Conservation (phyloP, 768 basidiomycete genomes). For the Hygrocybe coccinea region DNA sequence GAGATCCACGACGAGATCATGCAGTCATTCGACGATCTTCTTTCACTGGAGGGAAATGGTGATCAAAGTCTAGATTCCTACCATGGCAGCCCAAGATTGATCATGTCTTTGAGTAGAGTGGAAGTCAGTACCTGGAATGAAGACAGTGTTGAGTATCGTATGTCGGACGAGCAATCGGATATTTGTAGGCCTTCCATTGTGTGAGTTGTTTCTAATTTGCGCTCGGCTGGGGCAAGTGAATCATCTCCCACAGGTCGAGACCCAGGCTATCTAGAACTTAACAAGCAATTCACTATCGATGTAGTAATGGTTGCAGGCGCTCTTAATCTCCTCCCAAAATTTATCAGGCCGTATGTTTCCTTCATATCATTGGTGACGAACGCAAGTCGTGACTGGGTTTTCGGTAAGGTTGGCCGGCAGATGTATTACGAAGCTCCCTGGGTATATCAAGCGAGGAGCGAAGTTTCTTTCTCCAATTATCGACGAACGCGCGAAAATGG, state of each 20-base stretch:
- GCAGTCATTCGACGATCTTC: constrained; percentile 35
- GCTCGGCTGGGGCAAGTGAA: not conserved
- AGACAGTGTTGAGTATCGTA: constrained; percentile 24
- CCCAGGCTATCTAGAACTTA: constrained; percentile 25
- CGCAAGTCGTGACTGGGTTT: not conserved
- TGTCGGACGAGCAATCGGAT: constrained; percentile 30
- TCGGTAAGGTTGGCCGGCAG: constrained; percentile 15
- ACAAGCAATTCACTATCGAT: constrained; percentile 28
- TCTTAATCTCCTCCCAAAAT: constrained; percentile 29
- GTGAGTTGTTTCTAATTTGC: constrained; percentile 16
- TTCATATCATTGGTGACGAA: constrained; percentile 4
- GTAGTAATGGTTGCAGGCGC: constrained; percentile 23
- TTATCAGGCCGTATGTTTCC: constrained; percentile 31
- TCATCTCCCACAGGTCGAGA: constrained; percentile 19
- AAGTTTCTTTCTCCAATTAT: constrained; percentile 23
- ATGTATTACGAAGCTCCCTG: not conserved
- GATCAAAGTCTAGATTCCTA: not conserved
- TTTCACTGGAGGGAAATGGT: constrained; percentile 30
- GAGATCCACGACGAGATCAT: constrained; percentile 45
- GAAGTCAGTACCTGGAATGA: constrained; percentile 12
- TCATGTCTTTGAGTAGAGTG: constrained; percentile 2
- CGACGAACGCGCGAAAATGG: constrained; percentile 19
- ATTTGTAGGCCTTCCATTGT: constrained; percentile 32
- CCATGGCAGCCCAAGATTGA: not conserved
- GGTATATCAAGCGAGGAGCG: constrained; percentile 9